Base-by-base conservation (phyloP, 2,329 filamentous ascomycete species). In the Pestalotiopsis sp. region DNA sequence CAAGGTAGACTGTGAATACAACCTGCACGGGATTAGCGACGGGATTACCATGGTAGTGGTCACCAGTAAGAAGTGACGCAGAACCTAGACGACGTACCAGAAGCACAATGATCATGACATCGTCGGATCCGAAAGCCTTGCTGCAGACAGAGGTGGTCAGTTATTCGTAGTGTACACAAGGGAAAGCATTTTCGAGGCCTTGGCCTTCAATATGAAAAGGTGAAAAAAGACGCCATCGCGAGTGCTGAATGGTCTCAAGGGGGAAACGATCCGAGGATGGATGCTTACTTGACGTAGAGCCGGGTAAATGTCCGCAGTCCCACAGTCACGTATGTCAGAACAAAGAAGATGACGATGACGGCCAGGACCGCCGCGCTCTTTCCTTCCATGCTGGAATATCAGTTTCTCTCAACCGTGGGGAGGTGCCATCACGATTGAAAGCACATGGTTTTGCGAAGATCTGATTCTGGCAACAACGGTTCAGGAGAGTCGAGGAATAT, bases 1-100 rank as follows among this genome's bases (percentile, higher is more conserved):
- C 52, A n/a, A 65, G 52, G 24, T 65, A 65, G 3, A 57, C 52
- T 7, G 44, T 65, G 52, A 65, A 65, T n/a, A 57, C 52, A 57
- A 10, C 44, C 63, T 65, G 48, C 10, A 14, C 14, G 1, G 24
- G 6, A n/a, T 26, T 52, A 22, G 30, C 20, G 9, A 39, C n/a
- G 20, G 5, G 14, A 13, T 38, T 35, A 62, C 5, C 38, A 4
- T 3, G 11, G 7, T 17, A 6, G 17, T 17, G 13, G 14, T 11
- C 48, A 22, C 6, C 11, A 17, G 40, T 14, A 11, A 58, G n/a
- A 58, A 22, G 55, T 4, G n/a, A 30, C 7, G 30, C 30, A 30
- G 26, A 24, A 30, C 2, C n/a, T 11, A 4, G 20, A 11, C 9
- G 10, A 24, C 35, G 14, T 52, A 64, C 61, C 7, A 48, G 38